These are phyloP conservation scores for Aureobasidium sp. DNA, from an alignment of 2,329 filamentous ascomycete genomes.

Conservation along the genomic window DNA sequence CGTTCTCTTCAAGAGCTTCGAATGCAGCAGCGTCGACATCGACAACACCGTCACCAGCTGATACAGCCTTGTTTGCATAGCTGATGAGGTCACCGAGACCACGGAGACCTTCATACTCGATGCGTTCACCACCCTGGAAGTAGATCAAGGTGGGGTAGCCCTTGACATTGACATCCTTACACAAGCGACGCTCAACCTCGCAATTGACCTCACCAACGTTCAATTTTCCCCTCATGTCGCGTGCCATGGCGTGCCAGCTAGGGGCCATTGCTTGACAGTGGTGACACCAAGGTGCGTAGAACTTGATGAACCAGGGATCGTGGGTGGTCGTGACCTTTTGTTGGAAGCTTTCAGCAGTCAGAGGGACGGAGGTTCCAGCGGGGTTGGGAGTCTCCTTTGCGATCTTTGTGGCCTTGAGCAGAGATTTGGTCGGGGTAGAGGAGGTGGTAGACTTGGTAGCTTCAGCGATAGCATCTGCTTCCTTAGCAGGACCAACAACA, in stretches of 20 bases:
- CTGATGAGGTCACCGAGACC: conserved; percentile 83
- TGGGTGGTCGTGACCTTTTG: conserved; percentile 74
- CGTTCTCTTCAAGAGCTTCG: conserved; percentile 76
- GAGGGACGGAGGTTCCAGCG: conserved; percentile 61
- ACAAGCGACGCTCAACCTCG: conserved; percentile 75
- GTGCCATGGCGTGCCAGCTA: conserved; percentile 80
- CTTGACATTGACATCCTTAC: conserved; percentile 74
- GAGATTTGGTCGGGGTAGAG: conserved; percentile 32
- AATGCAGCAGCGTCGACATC: conserved; percentile 73
- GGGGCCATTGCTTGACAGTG: conserved; percentile 92
- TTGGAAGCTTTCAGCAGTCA: conserved; percentile 82
- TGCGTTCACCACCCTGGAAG: conserved; percentile 83
- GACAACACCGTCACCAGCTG: conserved; percentile 64
- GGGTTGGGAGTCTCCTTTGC: conserved; percentile 58
- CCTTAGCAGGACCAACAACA: conserved; percentile 21
- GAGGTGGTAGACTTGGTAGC: conserved; percentile 18
- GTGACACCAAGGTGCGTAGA: conserved; percentile 94
- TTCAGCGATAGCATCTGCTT: conserved; percentile 17
- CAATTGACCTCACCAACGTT: conserved; percentile 97
- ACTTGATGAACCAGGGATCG: conserved; percentile 98
- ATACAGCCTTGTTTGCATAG: conserved; percentile 79
- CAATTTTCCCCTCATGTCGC: conserved; percentile 80
- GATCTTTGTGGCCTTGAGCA: conserved; percentile 36
- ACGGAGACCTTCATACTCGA: conserved; percentile 86
- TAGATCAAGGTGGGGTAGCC: conserved; percentile 87